A percentile compares a stretch with the other conserved stretches of the same genome.
Evolutionary conservation across 1,284 basidiomycete species (phyloP).

Genomic region (Mycena citricolor): DNA sequence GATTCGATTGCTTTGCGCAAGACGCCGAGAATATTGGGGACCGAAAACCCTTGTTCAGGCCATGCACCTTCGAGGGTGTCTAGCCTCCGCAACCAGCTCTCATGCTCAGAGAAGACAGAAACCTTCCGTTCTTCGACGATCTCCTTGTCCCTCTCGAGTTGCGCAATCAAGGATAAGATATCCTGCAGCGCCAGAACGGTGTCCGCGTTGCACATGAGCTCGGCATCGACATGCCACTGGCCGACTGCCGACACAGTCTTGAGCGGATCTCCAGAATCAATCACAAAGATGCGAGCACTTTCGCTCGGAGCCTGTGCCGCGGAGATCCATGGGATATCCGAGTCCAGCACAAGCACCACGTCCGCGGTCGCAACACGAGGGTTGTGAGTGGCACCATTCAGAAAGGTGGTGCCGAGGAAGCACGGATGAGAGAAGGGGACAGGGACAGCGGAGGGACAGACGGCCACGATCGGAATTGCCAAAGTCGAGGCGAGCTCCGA

Average conservation of each 20-base stretch:
- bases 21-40: slow-evolving; percentile 48
- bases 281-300: slow-evolving; percentile 52
- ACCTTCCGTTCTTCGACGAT: slow-evolving; percentile 23
- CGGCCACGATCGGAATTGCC: slow-evolving; percentile 53
- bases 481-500: slow-evolving; percentile 48
- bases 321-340: slow-evolving; percentile 68
- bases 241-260: slow-evolving; percentile 45
- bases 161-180: slow-evolving; percentile 32
- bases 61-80: slow-evolving; percentile 30
- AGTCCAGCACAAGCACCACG: slow-evolving; percentile 61
- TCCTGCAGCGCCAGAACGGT: slow-evolving; percentile 51
- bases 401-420: slow-evolving; percentile 50
- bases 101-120: slow-evolving; percentile 26
- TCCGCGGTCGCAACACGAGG: slow-evolving; percentile 54
- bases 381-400: slow-evolving; percentile 43
- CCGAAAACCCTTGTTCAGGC: slow-evolving; percentile 28
- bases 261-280: slow-evolving; percentile 64
- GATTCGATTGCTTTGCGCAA: slow-evolving; percentile 44
- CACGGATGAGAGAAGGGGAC: slow-evolving; percentile 58
- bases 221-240: slow-evolving; percentile 56
- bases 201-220: slow-evolving; percentile 58
- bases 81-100: slow-evolving; percentile 28
- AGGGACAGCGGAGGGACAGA: slow-evolving; percentile 53
- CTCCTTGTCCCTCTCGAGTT: too few relatives aligned
- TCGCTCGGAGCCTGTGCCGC: slow-evolving; percentile 43